These are phyloP conservation scores for Saccharomycopsis guyanensis DNA, from an alignment of 805 yeast genomes.

Conservation along the genomic window DNA sequence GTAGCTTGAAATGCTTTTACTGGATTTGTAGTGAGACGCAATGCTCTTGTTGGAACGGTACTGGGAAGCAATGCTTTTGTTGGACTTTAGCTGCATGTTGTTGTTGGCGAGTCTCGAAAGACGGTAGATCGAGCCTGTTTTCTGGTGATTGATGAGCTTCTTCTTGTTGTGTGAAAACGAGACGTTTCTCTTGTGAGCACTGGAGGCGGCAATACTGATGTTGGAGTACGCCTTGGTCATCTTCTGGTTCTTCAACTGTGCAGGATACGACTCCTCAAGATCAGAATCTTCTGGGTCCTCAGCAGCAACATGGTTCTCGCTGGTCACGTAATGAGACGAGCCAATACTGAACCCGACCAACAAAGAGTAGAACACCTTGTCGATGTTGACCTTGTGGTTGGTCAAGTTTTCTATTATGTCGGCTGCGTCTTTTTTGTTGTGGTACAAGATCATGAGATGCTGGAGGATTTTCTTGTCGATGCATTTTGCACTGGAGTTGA, in stretches of 20 bases:
- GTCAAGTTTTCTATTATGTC: slow-evolving; percentile 16
- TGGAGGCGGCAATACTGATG: slow-evolving; percentile 18
- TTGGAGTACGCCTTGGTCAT: slow-evolving; percentile 21
- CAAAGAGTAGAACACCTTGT: slow-evolving; percentile 20
- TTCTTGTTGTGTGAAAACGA: slow-evolving; percentile 13
- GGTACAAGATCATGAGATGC: slow-evolving; percentile 18
- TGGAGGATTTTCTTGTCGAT: slow-evolving; percentile 8
- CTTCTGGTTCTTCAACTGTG: slow-evolving; percentile 9
- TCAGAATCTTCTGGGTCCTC: slow-evolving; percentile 11
- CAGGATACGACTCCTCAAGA: slow-evolving; percentile 19
- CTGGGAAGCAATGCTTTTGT: slow-evolving; percentile 16
- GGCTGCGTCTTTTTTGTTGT: slow-evolving; percentile 14
- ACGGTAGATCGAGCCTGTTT: slow-evolving; percentile 7
- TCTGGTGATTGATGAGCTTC: slow-evolving; percentile 1
- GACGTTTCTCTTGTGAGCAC: slow-evolving; percentile 14
- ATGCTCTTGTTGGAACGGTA: slow-evolving; percentile 1
- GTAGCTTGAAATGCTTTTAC: slow-evolving; percentile 14
- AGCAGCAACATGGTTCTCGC: neutral
- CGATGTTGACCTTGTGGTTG: slow-evolving; percentile 20
- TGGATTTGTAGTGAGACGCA: neutral
- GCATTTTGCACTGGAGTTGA: slow-evolving; percentile 5
- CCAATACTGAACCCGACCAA: slow-evolving; percentile 14
- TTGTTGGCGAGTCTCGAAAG: slow-evolving; percentile 1
- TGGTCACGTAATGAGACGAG: slow-evolving; percentile 6
- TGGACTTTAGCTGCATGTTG: slow-evolving; percentile 8